Conservation (phyloP, 129 eudicot genomes). For the Flaveria bidentis region DNA sequence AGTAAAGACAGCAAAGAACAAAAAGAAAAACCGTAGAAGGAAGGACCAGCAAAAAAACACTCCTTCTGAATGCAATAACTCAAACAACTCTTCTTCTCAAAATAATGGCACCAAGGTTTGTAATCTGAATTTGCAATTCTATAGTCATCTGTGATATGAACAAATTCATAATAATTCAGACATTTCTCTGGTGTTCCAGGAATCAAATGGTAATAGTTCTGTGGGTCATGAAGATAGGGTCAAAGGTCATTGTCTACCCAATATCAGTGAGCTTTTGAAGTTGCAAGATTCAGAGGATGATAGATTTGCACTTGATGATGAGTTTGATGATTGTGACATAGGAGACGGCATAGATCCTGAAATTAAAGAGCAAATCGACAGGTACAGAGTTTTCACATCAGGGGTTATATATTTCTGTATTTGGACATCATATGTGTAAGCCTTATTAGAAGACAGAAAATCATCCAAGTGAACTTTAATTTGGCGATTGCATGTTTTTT, state of each 20-base stretch:
- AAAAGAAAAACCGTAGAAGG: slow-evolving; percentile 75
- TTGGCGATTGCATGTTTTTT: background rate
- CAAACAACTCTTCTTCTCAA: slow-evolving; percentile 37
- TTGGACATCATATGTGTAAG: slow-evolving; percentile 1
- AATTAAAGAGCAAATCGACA: slow-evolving; percentile 72
- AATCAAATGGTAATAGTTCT: slow-evolving; percentile 46
- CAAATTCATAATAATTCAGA: background rate
- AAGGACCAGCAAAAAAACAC: slow-evolving; percentile 65
- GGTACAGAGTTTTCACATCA: slow-evolving; percentile 36
- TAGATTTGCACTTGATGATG: slow-evolving; percentile 54
- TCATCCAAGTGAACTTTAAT: background rate
- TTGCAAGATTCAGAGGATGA: slow-evolving; percentile 46
- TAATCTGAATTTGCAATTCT: slow-evolving; percentile 25
- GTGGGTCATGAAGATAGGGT: slow-evolving; percentile 35
- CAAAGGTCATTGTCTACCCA: slow-evolving; percentile 32
- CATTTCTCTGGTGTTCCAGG: slow-evolving; percentile 43
- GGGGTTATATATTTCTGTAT: background rate
- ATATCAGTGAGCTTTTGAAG: slow-evolving; percentile 40
- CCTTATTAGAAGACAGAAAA: background rate
- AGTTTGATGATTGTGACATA: slow-evolving; percentile 67
- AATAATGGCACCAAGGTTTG: slow-evolving; percentile 41
- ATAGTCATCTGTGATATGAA: background rate
- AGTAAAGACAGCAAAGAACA: slow-evolving; percentile 62
- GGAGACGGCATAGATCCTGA: slow-evolving; percentile 87
- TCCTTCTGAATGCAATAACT: slow-evolving; percentile 40